phyloP scores from a whole-genome alignment of 129 eudicot genomes.

The Ambrosia artemisiifolia region DNA sequence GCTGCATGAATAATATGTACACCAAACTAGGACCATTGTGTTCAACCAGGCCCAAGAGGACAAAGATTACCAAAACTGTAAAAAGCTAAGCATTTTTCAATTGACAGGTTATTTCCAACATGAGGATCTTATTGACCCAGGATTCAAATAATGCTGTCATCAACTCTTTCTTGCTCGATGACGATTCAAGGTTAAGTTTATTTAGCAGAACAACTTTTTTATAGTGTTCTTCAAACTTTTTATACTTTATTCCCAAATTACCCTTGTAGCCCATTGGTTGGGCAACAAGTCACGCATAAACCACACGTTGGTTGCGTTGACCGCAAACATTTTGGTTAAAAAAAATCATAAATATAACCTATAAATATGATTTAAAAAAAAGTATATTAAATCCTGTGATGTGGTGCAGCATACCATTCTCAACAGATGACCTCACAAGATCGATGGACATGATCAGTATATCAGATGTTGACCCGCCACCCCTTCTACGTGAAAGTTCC shows the following conservation, averaged over 20 bases:
- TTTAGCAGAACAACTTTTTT: neutral
- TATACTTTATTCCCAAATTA: too few species aligned
- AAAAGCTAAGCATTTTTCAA: neutral
- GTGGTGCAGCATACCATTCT: constrained; percentile 86
- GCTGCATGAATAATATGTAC: too few species aligned
- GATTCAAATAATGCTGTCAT: constrained; percentile 78
- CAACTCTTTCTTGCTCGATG: constrained; percentile 74
- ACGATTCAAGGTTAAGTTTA: constrained; percentile 70
- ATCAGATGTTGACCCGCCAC: constrained; percentile 87
- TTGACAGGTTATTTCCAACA: constrained; percentile 66
- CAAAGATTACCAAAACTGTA: neutral
- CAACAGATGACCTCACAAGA: constrained; percentile 80
- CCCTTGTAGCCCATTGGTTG: neutral
- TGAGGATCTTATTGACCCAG: constrained; percentile 88
- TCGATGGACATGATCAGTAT: constrained; percentile 72
- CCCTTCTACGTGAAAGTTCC: constrained; percentile 70
- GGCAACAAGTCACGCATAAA: neutral
- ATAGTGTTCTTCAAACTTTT: constrained; percentile 12
- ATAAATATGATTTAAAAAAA: too few species aligned
- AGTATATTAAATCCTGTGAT: neutral
- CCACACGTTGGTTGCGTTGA: too few species aligned
- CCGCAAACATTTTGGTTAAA: neutral
- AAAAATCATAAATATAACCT: neutral
- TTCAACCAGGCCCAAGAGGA: too few species aligned
- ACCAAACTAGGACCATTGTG: too few species aligned